Conservation (phyloP, 495 filamentous ascomycete genomes). For the Penicillium pancosmium region DNA sequence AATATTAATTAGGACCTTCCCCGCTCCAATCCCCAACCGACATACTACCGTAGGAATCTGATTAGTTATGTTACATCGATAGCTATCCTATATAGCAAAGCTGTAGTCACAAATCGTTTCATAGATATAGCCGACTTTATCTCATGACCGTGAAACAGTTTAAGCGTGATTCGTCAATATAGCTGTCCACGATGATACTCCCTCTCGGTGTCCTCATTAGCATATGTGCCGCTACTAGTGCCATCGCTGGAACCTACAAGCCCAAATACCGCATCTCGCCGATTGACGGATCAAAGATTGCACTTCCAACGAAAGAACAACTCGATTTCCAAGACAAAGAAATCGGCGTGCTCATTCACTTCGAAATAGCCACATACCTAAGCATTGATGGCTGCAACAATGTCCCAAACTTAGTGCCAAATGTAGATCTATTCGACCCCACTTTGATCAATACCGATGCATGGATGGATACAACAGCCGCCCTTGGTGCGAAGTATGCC, state of each 20-base stretch:
- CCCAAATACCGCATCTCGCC: constrained; percentile 16
- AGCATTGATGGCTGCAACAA: constrained; percentile 16
- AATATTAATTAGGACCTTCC: background rate
- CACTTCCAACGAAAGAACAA: constrained; percentile 16
- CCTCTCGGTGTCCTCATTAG: background rate
- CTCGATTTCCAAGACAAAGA: constrained; percentile 16
- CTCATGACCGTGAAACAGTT: background rate
- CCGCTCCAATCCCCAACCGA: background rate
- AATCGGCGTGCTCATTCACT: constrained; percentile 17
- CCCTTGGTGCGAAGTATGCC: constrained; percentile 15
- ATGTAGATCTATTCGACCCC: constrained; percentile 9
- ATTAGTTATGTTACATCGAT: constrained; percentile 23
- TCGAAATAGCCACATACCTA: constrained; percentile 13
- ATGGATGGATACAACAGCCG: constrained; percentile 14
- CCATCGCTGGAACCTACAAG: constrained; percentile 5
- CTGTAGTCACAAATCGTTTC: background rate
- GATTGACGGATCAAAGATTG: constrained; percentile 16
- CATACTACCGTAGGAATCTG: constrained; percentile 55
- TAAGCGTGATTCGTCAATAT: background rate
- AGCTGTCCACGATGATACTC: background rate
- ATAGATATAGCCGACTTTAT: background rate
- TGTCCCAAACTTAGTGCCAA: constrained; percentile 12
- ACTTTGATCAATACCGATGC: constrained; percentile 10
- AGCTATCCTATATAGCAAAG: background rate
- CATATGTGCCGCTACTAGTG: constrained; percentile 6